A percentile compares a stretch with the other conserved stretches of the same genome.
These are phyloP conservation scores for Ceratonia siliqua DNA, from an alignment of 306 rosid genomes.

Conservation along the genomic window DNA sequence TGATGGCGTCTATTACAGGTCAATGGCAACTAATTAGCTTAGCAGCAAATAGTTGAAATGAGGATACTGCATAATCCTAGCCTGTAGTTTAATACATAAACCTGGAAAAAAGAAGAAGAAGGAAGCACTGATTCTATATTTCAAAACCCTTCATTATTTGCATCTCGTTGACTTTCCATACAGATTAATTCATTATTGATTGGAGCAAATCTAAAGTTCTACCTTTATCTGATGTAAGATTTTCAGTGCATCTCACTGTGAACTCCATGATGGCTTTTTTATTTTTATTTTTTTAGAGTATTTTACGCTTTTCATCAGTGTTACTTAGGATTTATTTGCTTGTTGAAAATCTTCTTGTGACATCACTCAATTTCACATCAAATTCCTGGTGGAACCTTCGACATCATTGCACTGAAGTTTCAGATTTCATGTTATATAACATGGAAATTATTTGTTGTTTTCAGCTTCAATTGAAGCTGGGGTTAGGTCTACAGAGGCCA, in stretches of 20 bases:
- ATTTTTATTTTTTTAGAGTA: constrained; percentile 30
- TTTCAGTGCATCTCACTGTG: constrained; percentile 45
- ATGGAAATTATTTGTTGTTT: background rate
- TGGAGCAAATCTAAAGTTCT: constrained; percentile 27
- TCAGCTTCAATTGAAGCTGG: constrained; percentile 23
- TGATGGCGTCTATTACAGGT: no score
- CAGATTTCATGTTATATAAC: background rate
- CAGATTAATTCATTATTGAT: background rate
- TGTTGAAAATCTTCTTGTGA: constrained; percentile 20
- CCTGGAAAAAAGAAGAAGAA: constrained; percentile 6
- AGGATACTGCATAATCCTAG: no score
- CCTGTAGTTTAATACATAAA: constrained; percentile 5
- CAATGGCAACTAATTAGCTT: no score
- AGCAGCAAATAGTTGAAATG: no score
- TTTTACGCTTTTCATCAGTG: constrained; percentile 7
- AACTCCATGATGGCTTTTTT: constrained; percentile 27
- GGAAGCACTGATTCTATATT: constrained; percentile 5
- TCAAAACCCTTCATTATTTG: constrained; percentile 7
- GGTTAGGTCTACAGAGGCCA: constrained; percentile 36
- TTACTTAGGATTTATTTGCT: constrained; percentile 15
- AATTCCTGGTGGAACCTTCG: constrained; percentile 41
- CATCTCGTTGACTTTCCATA: constrained; percentile 30
- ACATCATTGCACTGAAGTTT: constrained; percentile 23
- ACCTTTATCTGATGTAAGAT: constrained; percentile 19
- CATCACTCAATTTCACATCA: constrained; percentile 40